phyloP scores from a whole-genome alignment of 2,329 filamentous ascomycete genomes.

The Aspergillus jensenii region DNA sequence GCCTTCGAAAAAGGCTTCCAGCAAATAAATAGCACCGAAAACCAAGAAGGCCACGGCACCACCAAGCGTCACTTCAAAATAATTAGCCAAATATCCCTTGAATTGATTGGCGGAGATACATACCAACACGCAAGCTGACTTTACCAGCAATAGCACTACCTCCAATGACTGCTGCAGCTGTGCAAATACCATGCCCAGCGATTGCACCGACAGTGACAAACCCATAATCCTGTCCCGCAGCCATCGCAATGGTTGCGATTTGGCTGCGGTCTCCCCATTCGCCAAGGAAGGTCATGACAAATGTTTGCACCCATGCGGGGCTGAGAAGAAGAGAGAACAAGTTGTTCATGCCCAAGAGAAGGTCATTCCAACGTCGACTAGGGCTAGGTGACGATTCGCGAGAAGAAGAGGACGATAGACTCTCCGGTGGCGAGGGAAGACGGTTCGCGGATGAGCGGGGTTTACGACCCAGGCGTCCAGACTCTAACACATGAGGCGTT shows the following conservation, averaged over 20 bases:
- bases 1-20: conserved; percentile 67
- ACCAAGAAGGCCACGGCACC: conserved; percentile 86
- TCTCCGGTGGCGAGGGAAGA: conserved; percentile 76
- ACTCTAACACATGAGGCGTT: conserved; percentile 75
- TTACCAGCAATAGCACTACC: conserved; percentile 88
- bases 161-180: conserved; percentile 85
- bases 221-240: conserved; percentile 97
- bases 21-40: conserved; percentile 88
- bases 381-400: conserved; percentile 57
- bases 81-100: conserved; percentile 24
- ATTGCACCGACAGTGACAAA: conserved; percentile 93
- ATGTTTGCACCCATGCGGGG: conserved; percentile 98
- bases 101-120: conserved; percentile 46
- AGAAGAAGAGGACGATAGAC: conserved; percentile 73
- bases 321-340: conserved; percentile 84
- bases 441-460: conserved; percentile 69
- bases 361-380: conserved; percentile 44
- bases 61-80: conserved; percentile 74
- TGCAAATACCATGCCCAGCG: conserved; percentile 84
- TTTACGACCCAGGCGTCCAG: conserved; percentile 69
- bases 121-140: conserved; percentile 94
- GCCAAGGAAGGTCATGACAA: conserved; percentile 97
- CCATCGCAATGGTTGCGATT: conserved; percentile 98
- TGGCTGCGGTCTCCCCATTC: conserved; percentile 98
- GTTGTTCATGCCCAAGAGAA: conserved; percentile 72